Percentiles rank a stretch among this genome's conserved stretches.
Evolutionary conservation across 257 asterid species (phyloP).

Genomic region (Plantago elongata): DNA sequence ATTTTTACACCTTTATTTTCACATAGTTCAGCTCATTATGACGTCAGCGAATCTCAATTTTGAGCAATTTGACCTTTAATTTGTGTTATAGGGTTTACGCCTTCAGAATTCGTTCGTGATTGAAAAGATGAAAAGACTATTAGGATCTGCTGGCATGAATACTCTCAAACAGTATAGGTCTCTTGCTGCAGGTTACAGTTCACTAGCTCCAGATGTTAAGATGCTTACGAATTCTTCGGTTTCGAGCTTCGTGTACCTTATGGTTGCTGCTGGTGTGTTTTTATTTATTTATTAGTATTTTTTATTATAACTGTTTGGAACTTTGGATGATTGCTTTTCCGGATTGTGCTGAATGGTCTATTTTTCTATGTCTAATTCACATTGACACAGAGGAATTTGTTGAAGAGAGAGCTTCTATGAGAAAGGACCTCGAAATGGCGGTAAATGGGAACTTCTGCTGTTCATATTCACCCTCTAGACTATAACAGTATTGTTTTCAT

Average conservation of each 20-base stretch:
- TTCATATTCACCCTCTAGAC: conserved; percentile 5
- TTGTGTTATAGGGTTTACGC: too few species aligned
- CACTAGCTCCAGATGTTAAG: conserved; percentile 44
- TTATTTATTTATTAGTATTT: neutral
- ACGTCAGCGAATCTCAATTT: too few species aligned
- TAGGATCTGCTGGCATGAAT: conserved; percentile 63
- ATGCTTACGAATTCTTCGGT: conserved; percentile 36
- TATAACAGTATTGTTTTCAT: too few species aligned
- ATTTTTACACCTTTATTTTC: too few species aligned
- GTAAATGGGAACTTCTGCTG: conserved; percentile 31
- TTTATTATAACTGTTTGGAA: neutral
- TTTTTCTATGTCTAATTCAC: conserved; percentile 10
- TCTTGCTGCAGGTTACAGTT: conserved; percentile 29
- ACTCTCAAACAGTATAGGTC: conserved; percentile 56
- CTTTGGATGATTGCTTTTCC: neutral
- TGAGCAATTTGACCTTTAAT: too few species aligned
- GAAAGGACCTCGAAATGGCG: conserved; percentile 73
- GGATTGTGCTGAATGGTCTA: neutral
- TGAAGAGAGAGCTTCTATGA: conserved; percentile 86
- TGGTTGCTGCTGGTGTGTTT: conserved; percentile 73
- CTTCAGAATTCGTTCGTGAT: neutral
- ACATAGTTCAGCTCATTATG: too few species aligned
- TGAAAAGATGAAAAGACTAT: conserved; percentile 48
- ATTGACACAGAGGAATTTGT: conserved; percentile 67
- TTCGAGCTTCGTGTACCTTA: conserved; percentile 74